phyloP scores from a whole-genome alignment of 257 asterid genomes.

The Avicennia marina region DNA sequence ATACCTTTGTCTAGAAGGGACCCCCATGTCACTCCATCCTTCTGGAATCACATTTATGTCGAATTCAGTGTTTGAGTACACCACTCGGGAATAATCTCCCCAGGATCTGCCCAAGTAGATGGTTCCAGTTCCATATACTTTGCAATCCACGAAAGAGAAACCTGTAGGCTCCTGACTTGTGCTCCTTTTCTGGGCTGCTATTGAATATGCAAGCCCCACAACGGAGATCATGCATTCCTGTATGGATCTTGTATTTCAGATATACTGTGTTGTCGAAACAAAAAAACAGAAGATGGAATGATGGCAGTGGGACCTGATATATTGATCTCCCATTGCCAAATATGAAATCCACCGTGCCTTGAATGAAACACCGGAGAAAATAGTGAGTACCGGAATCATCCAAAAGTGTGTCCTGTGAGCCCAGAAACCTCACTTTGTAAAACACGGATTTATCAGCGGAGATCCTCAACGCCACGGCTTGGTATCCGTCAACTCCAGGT shows the following conservation, averaged over 20 bases:
- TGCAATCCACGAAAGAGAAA: conserved; percentile 57
- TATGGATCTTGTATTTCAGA: background rate
- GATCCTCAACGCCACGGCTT: conserved; percentile 64
- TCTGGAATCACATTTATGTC: conserved; percentile 28
- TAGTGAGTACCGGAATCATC: conserved; percentile 58
- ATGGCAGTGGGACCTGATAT: conserved; percentile 36
- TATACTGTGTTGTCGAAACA: background rate
- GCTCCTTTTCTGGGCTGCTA: conserved; percentile 59
- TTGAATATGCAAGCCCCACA: conserved; percentile 27
- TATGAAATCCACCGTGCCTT: conserved; percentile 64
- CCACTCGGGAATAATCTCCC: conserved; percentile 56
- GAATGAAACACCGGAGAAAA: conserved; percentile 49
- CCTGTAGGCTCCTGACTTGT: conserved; percentile 40
- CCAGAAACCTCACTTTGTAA: conserved; percentile 47
- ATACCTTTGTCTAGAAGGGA: conserved; percentile 30
- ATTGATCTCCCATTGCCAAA: conserved; percentile 68
- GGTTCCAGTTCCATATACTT: conserved; percentile 31
- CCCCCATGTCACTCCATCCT: conserved; percentile 64
- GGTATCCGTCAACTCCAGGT: conserved; percentile 31
- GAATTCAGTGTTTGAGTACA: conserved; percentile 39
- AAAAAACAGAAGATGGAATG: background rate
- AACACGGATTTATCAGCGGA: conserved; percentile 52
- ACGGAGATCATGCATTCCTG: conserved; percentile 53
- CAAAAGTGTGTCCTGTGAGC: conserved; percentile 73
- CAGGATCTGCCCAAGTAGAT: conserved; percentile 70